Percentiles rank a stretch among this genome's conserved stretches.
phyloP scores from a whole-genome alignment of 2,329 filamentous ascomycete species.

The Phialophora tarda region DNA sequence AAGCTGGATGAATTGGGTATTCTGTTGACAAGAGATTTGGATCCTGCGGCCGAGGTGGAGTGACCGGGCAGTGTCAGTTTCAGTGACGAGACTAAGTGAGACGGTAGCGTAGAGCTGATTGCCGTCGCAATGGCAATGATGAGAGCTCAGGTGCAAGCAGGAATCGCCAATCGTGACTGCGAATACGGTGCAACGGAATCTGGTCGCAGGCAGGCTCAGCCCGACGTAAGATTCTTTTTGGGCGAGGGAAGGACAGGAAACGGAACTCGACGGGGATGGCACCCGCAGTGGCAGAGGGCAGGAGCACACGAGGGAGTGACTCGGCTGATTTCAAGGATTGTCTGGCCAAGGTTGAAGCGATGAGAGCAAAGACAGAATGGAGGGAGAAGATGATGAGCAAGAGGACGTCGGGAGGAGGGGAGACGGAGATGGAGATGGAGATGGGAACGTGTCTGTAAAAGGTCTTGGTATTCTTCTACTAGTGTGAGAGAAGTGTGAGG shows the following conservation, averaged over 20 bases:
- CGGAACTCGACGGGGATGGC: slow-evolving; percentile 32
- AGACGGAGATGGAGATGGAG: slow-evolving; percentile 14
- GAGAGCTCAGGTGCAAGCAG: slow-evolving; percentile 5
- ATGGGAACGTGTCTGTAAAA: not conserved
- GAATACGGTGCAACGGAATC: slow-evolving; percentile 11
- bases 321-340: slow-evolving; percentile 38
- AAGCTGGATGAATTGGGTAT: slow-evolving; percentile 25
- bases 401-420: slow-evolving; percentile 9
- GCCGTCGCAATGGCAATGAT: slow-evolving; percentile 25
- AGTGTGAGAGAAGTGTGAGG: slow-evolving; percentile 21
- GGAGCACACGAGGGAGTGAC: slow-evolving; percentile 38
- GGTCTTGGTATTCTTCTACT: slow-evolving; percentile 7
- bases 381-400: slow-evolving; percentile 14
- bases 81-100: slow-evolving; percentile 15
- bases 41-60: slow-evolving; percentile 20
- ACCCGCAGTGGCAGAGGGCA: slow-evolving; percentile 22
- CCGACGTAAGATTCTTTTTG: slow-evolving; percentile 30
- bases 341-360: slow-evolving; percentile 26
- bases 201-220: slow-evolving; percentile 27
- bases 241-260: slow-evolving; percentile 37
- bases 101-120: slow-evolving; percentile 34
- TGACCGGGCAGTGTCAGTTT: slow-evolving; percentile 20
- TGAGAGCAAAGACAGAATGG: slow-evolving; percentile 32
- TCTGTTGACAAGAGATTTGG: slow-evolving; percentile 17
- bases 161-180: slow-evolving; percentile 20